phyloP scores from a whole-genome alignment of 768 basidiomycete genomes.

The Phylloporus sp. region DNA sequence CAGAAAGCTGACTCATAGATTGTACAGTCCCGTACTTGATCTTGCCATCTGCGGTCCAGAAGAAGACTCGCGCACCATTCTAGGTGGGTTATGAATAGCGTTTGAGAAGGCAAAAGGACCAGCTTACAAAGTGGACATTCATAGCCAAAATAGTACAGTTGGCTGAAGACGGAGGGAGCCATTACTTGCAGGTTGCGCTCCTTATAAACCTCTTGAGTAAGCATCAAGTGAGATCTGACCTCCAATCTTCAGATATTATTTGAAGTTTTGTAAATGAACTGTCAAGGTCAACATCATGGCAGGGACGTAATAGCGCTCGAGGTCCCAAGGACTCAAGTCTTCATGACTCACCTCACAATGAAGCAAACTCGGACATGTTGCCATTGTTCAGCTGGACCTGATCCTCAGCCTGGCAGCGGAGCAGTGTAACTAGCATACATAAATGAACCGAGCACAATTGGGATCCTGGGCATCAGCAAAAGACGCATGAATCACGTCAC shows the following conservation, averaged over 20 bases:
- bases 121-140: conserved; percentile 64
- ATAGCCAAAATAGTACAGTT: conserved; percentile 63
- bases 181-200: conserved; percentile 14
- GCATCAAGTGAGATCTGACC: conserved; percentile 6
- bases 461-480: no score
- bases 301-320: conserved; percentile 29
- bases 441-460: conserved; percentile 35
- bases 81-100: conserved; percentile 29
- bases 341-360: conserved; percentile 22
- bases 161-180: conserved; percentile 15
- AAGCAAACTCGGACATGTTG: conserved; percentile 22
- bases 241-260: conserved; percentile 22
- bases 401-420: conserved; percentile 32
- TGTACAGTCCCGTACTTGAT: conserved; percentile 59
- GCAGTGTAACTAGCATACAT: conserved; percentile 22
- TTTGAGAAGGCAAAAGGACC: conserved; percentile 1
- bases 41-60: conserved; percentile 53
- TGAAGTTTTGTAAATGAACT: conserved; percentile 24
- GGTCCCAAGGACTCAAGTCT: conserved; percentile 17
- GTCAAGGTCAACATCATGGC: conserved; percentile 24
- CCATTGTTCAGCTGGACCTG: conserved; percentile 25
- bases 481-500: no score
- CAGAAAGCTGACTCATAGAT: conserved; percentile 49
- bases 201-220: conserved; percentile 23
- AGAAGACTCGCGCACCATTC: conserved; percentile 68